Evolutionary conservation across 306 rosid species (phyloP).

Genomic region (Echinosophora koreensis): DNA sequence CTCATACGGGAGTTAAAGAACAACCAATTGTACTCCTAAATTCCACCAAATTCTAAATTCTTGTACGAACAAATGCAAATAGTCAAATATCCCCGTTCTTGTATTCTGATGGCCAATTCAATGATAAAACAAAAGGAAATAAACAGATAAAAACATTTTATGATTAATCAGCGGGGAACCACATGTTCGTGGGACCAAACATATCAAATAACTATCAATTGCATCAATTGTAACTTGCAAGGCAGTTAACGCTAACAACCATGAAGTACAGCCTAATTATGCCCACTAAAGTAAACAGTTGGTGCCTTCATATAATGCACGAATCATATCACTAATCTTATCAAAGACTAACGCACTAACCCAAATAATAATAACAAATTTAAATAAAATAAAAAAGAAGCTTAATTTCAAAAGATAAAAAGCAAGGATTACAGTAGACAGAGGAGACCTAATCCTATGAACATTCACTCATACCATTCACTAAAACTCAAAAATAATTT

Average conservation of each 20-base stretch:
- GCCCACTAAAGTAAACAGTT: conserved; percentile 30
- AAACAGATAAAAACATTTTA: conserved; percentile 12
- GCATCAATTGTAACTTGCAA: conserved; percentile 45
- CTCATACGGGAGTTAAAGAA: background rate
- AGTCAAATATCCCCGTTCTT: background rate
- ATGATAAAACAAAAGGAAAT: background rate
- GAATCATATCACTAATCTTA: conserved; percentile 40
- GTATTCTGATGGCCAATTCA: background rate
- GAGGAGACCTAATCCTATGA: background rate
- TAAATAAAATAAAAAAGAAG: background rate
- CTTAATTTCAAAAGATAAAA: background rate
- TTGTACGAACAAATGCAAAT: background rate
- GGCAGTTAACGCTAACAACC: conserved; percentile 47
- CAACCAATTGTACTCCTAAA: background rate
- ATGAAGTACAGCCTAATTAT: conserved; percentile 40
- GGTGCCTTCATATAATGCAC: conserved; percentile 34
- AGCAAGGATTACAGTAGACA: background rate
- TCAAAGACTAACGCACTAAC: conserved; percentile 19
- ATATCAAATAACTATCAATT: conserved; percentile 49
- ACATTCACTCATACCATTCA: background rate
- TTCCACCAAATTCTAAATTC: background rate
- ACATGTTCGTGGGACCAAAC: conserved; percentile 55
- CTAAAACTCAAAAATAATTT: background rate
- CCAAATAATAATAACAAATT: conserved; percentile 14
- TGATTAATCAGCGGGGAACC: conserved; percentile 44